These are phyloP conservation scores for Colletotrichum sp. DNA, from an alignment of 2,329 filamentous ascomycete genomes.

Conservation along the genomic window DNA sequence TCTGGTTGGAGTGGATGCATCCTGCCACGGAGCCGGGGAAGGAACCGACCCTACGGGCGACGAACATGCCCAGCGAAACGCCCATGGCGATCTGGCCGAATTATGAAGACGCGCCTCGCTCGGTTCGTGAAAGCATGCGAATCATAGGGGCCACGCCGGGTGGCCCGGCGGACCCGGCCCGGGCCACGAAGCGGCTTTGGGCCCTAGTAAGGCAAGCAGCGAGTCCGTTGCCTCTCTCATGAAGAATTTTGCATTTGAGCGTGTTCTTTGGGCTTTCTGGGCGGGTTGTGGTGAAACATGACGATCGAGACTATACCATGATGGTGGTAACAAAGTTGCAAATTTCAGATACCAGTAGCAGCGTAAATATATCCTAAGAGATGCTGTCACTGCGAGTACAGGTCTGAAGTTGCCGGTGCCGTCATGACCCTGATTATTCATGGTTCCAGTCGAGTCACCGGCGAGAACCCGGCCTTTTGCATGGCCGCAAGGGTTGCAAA, in stretches of 20 bases:
- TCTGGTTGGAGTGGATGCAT: not conserved
- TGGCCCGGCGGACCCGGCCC: not conserved
- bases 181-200: not conserved
- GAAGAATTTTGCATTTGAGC: not conserved
- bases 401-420: not conserved
- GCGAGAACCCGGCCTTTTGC: not conserved
- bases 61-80: not conserved
- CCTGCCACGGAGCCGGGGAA: too few relatives aligned
- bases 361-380: not conserved
- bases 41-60: not conserved
- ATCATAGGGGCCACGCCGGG: not conserved
- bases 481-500: not conserved
- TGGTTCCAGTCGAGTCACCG: not conserved
- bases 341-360: not conserved
- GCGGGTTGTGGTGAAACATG: not conserved
- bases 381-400: not conserved
- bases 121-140: not conserved
- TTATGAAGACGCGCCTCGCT: not conserved
- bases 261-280: not conserved
- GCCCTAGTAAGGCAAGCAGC: not conserved
- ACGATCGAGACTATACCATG: not conserved
- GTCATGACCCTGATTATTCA: not conserved
- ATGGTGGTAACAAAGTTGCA: not conserved
- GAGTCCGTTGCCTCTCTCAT: not conserved
- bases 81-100: not conserved